phyloP scores from a whole-genome alignment of 2,329 filamentous ascomycete species.

The Apiospora saccharicola region DNA sequence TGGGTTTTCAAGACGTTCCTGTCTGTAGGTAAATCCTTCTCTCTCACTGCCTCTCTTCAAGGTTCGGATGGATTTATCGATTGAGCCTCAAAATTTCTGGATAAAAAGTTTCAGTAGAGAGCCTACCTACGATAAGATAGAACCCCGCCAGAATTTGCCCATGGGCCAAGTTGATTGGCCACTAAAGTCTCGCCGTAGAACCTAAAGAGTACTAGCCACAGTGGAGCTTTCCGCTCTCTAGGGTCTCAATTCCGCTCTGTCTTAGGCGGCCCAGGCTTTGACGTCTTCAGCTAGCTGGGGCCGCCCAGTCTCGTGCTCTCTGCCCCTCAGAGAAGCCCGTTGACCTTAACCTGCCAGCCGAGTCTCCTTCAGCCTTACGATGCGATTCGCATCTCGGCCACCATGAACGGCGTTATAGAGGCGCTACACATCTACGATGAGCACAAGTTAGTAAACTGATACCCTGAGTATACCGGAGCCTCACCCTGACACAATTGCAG shows the following conservation, averaged over 20 bases:
- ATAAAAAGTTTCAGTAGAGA: slow-evolving; percentile 25
- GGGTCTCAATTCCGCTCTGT: slow-evolving; percentile 15
- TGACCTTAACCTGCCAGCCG: slow-evolving; percentile 1
- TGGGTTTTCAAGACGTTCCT: slow-evolving; percentile 2
- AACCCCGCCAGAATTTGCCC: slow-evolving; percentile 24
- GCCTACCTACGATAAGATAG: slow-evolving; percentile 10
- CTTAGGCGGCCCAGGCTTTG: neutral
- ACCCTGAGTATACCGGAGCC: slow-evolving; percentile 1
- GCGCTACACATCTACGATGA: slow-evolving; percentile 98
- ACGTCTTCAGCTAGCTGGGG: slow-evolving; percentile 5
- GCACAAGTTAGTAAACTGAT: slow-evolving; percentile 72
- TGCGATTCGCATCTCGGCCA: slow-evolving; percentile 46
- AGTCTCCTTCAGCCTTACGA: slow-evolving; percentile 29
- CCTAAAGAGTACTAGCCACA: slow-evolving; percentile 20
- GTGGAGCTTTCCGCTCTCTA: slow-evolving; percentile 1
- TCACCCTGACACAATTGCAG: slow-evolving; percentile 57
- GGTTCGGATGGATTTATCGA: slow-evolving; percentile 3
- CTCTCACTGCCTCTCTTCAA: neutral
- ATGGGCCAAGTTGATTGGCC: slow-evolving; percentile 23
- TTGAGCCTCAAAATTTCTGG: slow-evolving; percentile 12
- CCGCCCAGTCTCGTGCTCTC: slow-evolving; percentile 12
- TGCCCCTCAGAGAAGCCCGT: slow-evolving; percentile 16
- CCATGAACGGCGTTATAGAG: slow-evolving; percentile 86
- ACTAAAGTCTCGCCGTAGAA: neutral
- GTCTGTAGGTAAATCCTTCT: neutral